Evolutionary conservation across 352 stramenopile species (phyloP), one percentile per base, ranked within the genome.

Genomic region (Pythium folliculosum): DNA sequence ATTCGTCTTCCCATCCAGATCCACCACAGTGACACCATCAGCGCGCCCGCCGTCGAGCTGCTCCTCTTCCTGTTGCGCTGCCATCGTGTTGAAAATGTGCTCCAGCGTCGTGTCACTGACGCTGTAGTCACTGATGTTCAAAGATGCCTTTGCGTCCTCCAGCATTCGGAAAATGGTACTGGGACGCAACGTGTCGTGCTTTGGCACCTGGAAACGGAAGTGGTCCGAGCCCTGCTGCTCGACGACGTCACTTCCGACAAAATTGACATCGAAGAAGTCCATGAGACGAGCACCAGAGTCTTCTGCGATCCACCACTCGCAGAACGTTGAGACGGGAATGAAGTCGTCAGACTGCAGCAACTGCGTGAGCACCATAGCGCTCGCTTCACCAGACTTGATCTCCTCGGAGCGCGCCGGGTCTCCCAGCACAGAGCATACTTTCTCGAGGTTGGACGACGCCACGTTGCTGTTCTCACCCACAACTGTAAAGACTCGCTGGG

Each of bases 51-150:
- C 17, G 13, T 35, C 49, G 23, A 55, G 49, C n/a, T 55, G 49
- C 14, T 55, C 49, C 27, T 55, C 49, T 35, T 38, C 49, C 25
- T 55, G 49, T 21, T 55, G 49, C 23, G 49, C 49, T 3, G 40
- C 40, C 40, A 47, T 47, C 40, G 40, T 47, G 68, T 97, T 96
- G 77, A 98, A 98, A 50, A 98, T 94, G 64, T 97, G 90, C 78
- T 97, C 90, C 17, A 98, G 74, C 12, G 89, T 92, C 40, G 90
- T 97, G 67, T 97, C 88, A 6, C 76, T 94, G 17, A 98, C 81
- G 6, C 80, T 82, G 69, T 97, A 98, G 54, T 97, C 88, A 35
- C 81, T 70, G 30, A 97, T 88, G 48, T 78, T 66, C 23, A 91
- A 63, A 40, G 80, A 49, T 12, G 13, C 57, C 61, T 86, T 83